Base-by-base conservation (phyloP, 2,329 filamentous ascomycete genomes). In the Pyrenophora teres region DNA sequence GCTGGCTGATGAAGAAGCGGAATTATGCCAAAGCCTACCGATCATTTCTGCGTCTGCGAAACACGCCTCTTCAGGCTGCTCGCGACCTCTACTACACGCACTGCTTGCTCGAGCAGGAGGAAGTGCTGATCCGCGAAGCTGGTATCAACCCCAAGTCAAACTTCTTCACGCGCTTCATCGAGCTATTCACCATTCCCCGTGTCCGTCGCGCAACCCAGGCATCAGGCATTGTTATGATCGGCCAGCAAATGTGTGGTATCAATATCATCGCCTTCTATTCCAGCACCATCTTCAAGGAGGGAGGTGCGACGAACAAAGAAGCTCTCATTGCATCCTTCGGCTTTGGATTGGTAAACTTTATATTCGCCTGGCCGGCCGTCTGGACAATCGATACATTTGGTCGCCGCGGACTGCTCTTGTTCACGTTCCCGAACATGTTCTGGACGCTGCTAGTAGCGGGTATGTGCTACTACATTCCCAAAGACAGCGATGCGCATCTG, bases 181-280 rank as follows among this genome's bases (percentile, higher is more conserved):
- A 90, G 66, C 69, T 83, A 0, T 88, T 90, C 64, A 88, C 84
- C 9, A 81, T 90, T 50, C 86, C 87, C 1, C 82, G 88, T 40
- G 78, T 89, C 9, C 82, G 87, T 12, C 82, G 87, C 35, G 91
- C 91, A 2, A 92, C 86, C 3, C 79, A 89, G 25, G 90, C 90
- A 5, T 88, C 89, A 0, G 89, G 86, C 58, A 84, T 85, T 1
- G 89, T 93, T 60, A 95, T 95, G 90, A 85, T 85, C 59, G 77
- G 76, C 0, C 83, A 87, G 62, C 84, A 87, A 64, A 80, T 87
- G 75, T 85, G 82, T 53, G 83, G 69, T 7, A 70, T 76, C 57
- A 78, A 76, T 59, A 77, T 73, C 59, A 81, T 81, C 52, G 74
- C 78, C 2, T 82, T 81, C 50, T 82, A 82, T 59, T 77, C 73